A percentile compares a stretch with the other conserved stretches of the same genome.
phyloP scores from a whole-genome alignment of 352 stramenopile genomes.

The Thraustochytrium striatum region DNA sequence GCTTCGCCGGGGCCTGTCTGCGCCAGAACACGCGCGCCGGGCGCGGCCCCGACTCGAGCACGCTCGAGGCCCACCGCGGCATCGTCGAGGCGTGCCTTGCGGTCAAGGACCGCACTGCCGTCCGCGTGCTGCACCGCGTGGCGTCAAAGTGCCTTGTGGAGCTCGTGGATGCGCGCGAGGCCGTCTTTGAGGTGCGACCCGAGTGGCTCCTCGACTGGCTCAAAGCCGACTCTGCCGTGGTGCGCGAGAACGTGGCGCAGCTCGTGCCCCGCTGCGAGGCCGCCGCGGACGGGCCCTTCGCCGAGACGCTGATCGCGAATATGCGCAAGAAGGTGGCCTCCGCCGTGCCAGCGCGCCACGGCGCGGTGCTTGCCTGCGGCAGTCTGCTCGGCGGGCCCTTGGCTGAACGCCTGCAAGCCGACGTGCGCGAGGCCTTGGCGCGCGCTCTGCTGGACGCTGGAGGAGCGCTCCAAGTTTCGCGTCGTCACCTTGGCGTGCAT shows the following conservation, averaged over 20 bases:
- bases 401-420: neutral
- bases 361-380: slow-evolving; percentile 6
- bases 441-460: neutral
- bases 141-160: slow-evolving; percentile 13
- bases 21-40: neutral
- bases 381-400: slow-evolving; percentile 6
- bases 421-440: neutral
- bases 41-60: neutral
- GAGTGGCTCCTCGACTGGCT: slow-evolving; percentile 35
- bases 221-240: slow-evolving; percentile 12
- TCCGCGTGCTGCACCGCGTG: slow-evolving; percentile 24
- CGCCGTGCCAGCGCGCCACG: neutral
- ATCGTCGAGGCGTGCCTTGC: slow-evolving; percentile 9
- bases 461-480: slow-evolving; percentile 30
- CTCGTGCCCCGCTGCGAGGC: slow-evolving; percentile 5
- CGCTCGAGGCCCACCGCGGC: neutral
- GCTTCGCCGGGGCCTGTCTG: slow-evolving; percentile 9
- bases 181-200: neutral
- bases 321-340: neutral
- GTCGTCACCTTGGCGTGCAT: slow-evolving; percentile 26
- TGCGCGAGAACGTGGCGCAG: slow-evolving; percentile 25
- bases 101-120: neutral
- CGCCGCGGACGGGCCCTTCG: neutral
- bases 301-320: neutral
- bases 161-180: neutral